Conservation (phyloP, 2,329 filamentous ascomycete genomes). For the Penicillium sp. region DNA sequence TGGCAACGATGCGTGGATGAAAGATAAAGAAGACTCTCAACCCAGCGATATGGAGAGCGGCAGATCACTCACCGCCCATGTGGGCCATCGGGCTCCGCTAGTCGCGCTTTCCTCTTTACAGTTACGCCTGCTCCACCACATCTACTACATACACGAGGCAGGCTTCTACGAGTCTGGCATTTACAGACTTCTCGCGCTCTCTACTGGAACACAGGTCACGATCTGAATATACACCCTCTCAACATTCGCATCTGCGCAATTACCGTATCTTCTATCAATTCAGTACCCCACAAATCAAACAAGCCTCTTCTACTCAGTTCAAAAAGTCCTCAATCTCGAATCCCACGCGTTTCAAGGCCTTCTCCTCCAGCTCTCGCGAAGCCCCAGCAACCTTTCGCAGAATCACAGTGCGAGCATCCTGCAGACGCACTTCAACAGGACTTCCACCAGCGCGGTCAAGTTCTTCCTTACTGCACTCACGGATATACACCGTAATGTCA, state of each 20-base stretch:
- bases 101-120: too few species aligned
- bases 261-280: too few species aligned
- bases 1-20: not conserved
- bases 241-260: too few species aligned
- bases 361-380: slow-evolving; percentile 57
- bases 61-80: slow-evolving; percentile 9
- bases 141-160: too few species aligned
- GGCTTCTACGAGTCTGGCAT: too few species aligned
- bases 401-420: slow-evolving; percentile 51
- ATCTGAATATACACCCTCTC: too few species aligned
- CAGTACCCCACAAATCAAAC: too few species aligned
- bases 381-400: slow-evolving; percentile 47
- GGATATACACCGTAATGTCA: slow-evolving; percentile 56
- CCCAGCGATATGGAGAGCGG: not conserved
- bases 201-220: too few species aligned
- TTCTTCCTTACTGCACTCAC: slow-evolving; percentile 42
- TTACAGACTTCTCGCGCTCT: too few species aligned
- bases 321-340: slow-evolving; percentile 82
- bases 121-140: too few species aligned
- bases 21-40: not conserved
- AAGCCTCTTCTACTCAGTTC: slow-evolving; percentile 39
- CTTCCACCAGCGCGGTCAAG: slow-evolving; percentile 41
- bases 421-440: slow-evolving; percentile 56
- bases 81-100: slow-evolving; percentile 2
- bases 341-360: slow-evolving; percentile 68